Evolutionary conservation across 768 basidiomycete species (phyloP).

Genomic region (Tremella mesenterica): DNA sequence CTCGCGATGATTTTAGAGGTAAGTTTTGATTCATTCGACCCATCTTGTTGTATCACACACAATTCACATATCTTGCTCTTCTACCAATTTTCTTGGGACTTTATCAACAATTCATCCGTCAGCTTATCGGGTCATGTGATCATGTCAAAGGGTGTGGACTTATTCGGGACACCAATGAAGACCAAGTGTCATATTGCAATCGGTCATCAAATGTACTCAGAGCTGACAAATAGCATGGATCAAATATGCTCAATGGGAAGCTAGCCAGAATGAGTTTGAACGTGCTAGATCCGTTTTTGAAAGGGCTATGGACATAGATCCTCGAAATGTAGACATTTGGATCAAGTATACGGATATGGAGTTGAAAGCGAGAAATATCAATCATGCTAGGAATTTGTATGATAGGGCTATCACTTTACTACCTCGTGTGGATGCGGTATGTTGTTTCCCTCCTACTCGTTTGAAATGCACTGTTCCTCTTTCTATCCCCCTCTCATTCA

Average conservation of each 20-base stretch:
- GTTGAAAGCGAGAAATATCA: conserved; percentile 92
- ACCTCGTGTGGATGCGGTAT: conserved; percentile 67
- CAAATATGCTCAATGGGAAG: conserved; percentile 58
- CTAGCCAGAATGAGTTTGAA: conserved; percentile 91
- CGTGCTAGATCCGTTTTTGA: conserved; percentile 93
- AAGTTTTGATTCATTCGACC: conserved; percentile 6
- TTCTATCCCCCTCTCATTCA: too few relatives aligned
- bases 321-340: conserved; percentile 84
- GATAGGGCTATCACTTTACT: conserved; percentile 94
- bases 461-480: background rate
- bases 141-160: background rate
- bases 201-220: background rate
- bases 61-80: too few relatives aligned
- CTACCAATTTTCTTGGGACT: too few relatives aligned
- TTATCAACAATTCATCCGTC: too few relatives aligned
- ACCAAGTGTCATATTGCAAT: too few relatives aligned
- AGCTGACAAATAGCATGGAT: conserved; percentile 47
- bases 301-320: conserved; percentile 90
- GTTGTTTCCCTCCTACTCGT: background rate
- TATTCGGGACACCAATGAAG: too few relatives aligned
- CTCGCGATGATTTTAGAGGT: conserved; percentile 38
- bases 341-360: conserved; percentile 85
- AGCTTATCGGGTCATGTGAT: too few relatives aligned
- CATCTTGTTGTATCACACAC: too few relatives aligned
- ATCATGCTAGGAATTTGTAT: conserved; percentile 92